phyloP scores from a whole-genome alignment of 2,329 filamentous ascomycete species.

The Exophiala calicioides region DNA sequence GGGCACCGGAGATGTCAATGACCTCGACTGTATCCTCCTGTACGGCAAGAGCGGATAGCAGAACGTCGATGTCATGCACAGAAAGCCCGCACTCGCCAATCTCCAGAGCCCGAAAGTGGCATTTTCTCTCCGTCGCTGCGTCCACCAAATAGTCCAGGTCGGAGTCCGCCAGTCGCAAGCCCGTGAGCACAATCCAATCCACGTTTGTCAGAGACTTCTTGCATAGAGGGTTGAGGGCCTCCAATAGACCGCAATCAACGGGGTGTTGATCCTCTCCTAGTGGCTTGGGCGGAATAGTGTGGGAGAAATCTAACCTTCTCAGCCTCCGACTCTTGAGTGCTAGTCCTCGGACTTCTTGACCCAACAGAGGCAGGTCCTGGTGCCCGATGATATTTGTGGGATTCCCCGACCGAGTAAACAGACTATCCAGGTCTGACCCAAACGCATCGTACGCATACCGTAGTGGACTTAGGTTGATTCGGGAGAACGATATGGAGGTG shows the following conservation, averaged over 20 bases:
- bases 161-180: conserved; percentile 68
- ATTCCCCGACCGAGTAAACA: conserved; percentile 60
- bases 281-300: conserved; percentile 39
- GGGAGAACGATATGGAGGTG: conserved; percentile 66
- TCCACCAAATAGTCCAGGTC: conserved; percentile 68
- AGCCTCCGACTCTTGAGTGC: conserved; percentile 66
- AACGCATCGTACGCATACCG: conserved; percentile 62
- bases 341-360: conserved; percentile 68
- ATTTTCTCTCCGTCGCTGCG: conserved; percentile 65
- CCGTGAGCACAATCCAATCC: conserved; percentile 69
- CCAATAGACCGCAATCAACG: conserved; percentile 67
- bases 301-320: conserved; percentile 65
- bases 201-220: conserved; percentile 68
- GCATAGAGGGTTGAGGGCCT: conserved; percentile 68
- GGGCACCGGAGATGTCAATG: conserved; percentile 67
- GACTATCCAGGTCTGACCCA: conserved; percentile 64
- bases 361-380: conserved; percentile 59
- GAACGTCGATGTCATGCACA: conserved; percentile 54
- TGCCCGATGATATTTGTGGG: conserved; percentile 56
- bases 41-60: conserved; percentile 63
- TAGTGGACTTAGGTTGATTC: conserved; percentile 64
- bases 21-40: conserved; percentile 69
- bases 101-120: conserved; percentile 67
- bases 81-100: conserved; percentile 62
- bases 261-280: conserved; percentile 44